Evolutionary conservation across 495 filamentous ascomycete genomes (phyloP).

Genomic region (Penicillium flavigenum): DNA sequence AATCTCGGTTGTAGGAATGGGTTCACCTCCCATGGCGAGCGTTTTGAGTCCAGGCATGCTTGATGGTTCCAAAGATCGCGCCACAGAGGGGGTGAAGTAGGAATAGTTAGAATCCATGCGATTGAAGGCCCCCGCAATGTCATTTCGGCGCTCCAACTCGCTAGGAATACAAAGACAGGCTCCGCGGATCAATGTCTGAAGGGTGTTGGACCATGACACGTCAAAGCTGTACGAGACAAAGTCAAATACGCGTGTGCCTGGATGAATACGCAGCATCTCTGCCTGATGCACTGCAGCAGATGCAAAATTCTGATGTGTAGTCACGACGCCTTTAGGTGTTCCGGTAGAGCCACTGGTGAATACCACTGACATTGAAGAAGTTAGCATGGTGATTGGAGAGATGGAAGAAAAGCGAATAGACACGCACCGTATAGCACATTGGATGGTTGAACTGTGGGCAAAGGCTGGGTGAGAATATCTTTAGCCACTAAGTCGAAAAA

Average conservation of each 20-base stretch:
- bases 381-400: background rate
- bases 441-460: background rate
- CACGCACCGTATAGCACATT: background rate
- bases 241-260: background rate
- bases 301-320: background rate
- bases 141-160: background rate
- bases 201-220: background rate
- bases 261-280: background rate
- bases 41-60: background rate
- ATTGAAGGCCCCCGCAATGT: background rate
- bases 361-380: background rate
- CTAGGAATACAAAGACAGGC: background rate
- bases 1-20: background rate
- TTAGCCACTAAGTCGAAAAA: too few relatives aligned
- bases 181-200: background rate
- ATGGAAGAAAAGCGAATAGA: too few relatives aligned
- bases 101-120: background rate
- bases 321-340: slow-evolving; percentile 1
- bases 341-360: background rate
- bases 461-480: too few relatives aligned
- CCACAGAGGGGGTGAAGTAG: background rate
- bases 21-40: background rate
- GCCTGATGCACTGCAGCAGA: background rate
- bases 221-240: slow-evolving; percentile 4
- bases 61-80: background rate